Base-by-base conservation (phyloP, 495 filamentous ascomycete species). In the Pseudotulostoma volvatum region DNA sequence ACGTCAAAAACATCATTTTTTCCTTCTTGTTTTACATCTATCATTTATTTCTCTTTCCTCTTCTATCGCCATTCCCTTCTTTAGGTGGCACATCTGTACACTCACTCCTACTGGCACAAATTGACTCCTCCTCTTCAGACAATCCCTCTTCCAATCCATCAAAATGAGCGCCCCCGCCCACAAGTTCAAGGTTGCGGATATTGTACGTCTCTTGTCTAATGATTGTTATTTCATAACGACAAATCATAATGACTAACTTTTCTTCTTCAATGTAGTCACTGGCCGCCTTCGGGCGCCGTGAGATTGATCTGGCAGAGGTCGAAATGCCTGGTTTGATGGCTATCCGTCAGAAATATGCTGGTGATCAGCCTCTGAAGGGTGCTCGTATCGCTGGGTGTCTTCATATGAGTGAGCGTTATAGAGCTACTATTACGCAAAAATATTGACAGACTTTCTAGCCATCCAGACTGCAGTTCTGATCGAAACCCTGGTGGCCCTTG, bases 391-490 rank as follows among this genome's bases (percentile, higher is more conserved):
- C 92, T 49, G 90, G 90, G 56, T 97, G 90, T 65, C 70, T 97
- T 51, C 90, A 97, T 77, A 96, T 96, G 92, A 96, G 78, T 83
- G 70, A 39, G 71, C 44, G 13, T 38, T 23, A 4, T 36, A 13
- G 1, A 16, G 17, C 11, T n/a, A 9, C 1, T 4, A 33, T 17
- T 21, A 9, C 3, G 15, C 17, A 3, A 15, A 18, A n/a, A 11
- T 25, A 19, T 34, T 4, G 11, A 43, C 35, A 64, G 38, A 54
- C 38, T 18, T 40, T 45, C 7, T 38, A 83, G 78, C 92, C 59
- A 96, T 97, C 67, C 90, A 97, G 71, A 97, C 90, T 45, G 90
- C 90, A 44, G 90, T 97, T 50, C 77, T 97, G 45, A 97, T 97
- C 55, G 90, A 97, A 77, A 97, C 92, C 39, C 78, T 97, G 55